Evolutionary conservation across 768 basidiomycete genomes (phyloP).

Genomic region (Leccinellum luteum): DNA sequence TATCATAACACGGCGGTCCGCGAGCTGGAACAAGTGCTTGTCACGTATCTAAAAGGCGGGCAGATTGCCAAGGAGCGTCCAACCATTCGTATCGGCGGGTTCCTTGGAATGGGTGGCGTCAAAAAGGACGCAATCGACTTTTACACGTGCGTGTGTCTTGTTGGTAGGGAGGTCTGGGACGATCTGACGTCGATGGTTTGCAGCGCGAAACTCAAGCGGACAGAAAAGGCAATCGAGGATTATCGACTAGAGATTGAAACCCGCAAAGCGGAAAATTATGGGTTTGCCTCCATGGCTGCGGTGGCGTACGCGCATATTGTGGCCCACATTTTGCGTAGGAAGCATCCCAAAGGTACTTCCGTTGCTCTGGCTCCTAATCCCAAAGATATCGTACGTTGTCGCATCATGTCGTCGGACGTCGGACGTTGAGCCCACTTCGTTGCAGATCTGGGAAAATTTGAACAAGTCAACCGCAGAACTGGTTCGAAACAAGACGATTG

Average conservation of each 20-base stretch:
- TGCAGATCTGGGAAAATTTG: slow-evolving; percentile 89
- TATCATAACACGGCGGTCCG: slow-evolving; percentile 93
- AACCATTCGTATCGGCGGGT: slow-evolving; percentile 73
- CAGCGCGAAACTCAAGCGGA: slow-evolving; percentile 50
- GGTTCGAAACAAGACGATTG: slow-evolving; percentile 62
- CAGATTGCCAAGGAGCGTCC: slow-evolving; percentile 79
- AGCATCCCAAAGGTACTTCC: slow-evolving; percentile 69
- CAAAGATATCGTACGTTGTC: slow-evolving; percentile 65
- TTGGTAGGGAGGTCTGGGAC: not conserved
- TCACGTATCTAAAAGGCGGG: slow-evolving; percentile 85
- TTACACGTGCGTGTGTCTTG: slow-evolving; percentile 64
- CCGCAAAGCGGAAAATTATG: slow-evolving; percentile 84
- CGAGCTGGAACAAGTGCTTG: slow-evolving; percentile 85
- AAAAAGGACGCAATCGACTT: slow-evolving; percentile 92
- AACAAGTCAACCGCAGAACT: slow-evolving; percentile 67
- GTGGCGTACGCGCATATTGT: slow-evolving; percentile 88
- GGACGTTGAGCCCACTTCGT: not conserved
- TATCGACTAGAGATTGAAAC: slow-evolving; percentile 69
- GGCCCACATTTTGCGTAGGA: slow-evolving; percentile 63
- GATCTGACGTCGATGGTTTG: slow-evolving; percentile 5
- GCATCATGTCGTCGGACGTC: not conserved
- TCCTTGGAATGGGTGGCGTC: slow-evolving; percentile 76
- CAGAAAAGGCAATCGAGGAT: slow-evolving; percentile 71
- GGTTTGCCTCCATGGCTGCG: slow-evolving; percentile 88
- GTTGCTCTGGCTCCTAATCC: slow-evolving; percentile 83